These are phyloP conservation scores for Ceratobasidium sp. DNA, from an alignment of 1,284 basidiomycete genomes.

Conservation along the genomic window DNA sequence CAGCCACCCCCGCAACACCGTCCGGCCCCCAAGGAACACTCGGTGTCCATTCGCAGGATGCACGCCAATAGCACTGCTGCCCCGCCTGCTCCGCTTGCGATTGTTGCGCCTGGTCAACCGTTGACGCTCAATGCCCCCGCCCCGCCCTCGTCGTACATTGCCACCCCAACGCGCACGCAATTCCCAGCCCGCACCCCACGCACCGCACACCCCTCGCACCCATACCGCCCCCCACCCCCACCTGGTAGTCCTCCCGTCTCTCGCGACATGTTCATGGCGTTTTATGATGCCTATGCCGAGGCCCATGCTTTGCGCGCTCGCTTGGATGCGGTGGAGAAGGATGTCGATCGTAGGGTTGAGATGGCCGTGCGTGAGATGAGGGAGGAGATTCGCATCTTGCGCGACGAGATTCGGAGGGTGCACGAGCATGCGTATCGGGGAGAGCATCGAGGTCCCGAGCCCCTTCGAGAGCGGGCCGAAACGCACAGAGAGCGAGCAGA, in stretches of 20 bases:
- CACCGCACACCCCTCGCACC: conserved; percentile 12
- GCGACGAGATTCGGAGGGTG: conserved; percentile 9
- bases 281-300: conserved; percentile 30
- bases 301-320: conserved; percentile 20
- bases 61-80: conserved; percentile 28
- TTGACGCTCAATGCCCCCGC: conserved; percentile 18
- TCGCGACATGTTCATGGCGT: conserved; percentile 16
- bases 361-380: conserved; percentile 9
- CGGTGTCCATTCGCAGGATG: conserved; percentile 18
- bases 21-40: conserved; percentile 6
- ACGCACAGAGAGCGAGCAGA: no score
- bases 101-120: conserved; percentile 20
- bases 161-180: conserved; percentile 25
- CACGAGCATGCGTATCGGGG: neutral
- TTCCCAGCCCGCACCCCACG: conserved; percentile 15
- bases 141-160: conserved; percentile 26
- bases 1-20: neutral
- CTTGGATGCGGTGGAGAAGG: conserved; percentile 9
- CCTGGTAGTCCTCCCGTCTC: conserved; percentile 22
- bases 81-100: conserved; percentile 17
- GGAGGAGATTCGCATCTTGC: conserved; percentile 1
- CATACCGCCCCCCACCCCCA: neutral
- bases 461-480: no score
- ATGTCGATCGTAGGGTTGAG: conserved; percentile 26
- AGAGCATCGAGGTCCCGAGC: neutral